Evolutionary conservation across 1,284 basidiomycete species (phyloP).

Genomic region (Pseudozyma thailandica): DNA sequence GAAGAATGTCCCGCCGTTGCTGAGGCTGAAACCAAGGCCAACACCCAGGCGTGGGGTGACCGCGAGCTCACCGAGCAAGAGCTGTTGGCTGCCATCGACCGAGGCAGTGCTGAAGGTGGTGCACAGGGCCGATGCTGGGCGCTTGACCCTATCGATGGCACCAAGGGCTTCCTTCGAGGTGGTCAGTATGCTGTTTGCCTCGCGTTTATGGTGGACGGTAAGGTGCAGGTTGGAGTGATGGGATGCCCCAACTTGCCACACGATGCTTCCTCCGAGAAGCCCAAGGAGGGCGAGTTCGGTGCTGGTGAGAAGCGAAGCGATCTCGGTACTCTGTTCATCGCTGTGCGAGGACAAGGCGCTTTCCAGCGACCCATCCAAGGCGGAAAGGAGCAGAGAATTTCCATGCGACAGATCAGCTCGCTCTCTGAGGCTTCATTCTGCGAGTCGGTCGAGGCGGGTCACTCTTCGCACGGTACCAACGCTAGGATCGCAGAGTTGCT

Average conservation of each 20-base stretch:
- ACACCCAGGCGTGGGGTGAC: constrained; percentile 67
- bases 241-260: constrained; percentile 88
- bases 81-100: constrained; percentile 85
- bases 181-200: constrained; percentile 98
- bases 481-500: constrained; percentile 79
- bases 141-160: constrained; percentile 90
- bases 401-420: constrained; percentile 57
- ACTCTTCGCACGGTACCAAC: constrained; percentile 86
- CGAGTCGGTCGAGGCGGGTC: constrained; percentile 92
- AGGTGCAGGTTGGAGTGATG: constrained; percentile 81
- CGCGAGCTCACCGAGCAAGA: constrained; percentile 70
- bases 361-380: constrained; percentile 56
- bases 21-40: constrained; percentile 68
- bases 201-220: constrained; percentile 84
- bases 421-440: constrained; percentile 77
- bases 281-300: constrained; percentile 64
- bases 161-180: constrained; percentile 93
- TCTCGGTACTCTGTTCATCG: constrained; percentile 63
- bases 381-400: constrained; percentile 49
- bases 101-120: constrained; percentile 84
- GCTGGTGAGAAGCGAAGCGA: constrained; percentile 43
- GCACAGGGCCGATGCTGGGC: constrained; percentile 83
- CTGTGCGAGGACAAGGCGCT: constrained; percentile 62
- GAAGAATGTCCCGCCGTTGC: constrained; percentile 69
- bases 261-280: constrained; percentile 69